These are phyloP conservation scores for Saccharomyces kudriavzevii DNA, from an alignment of 805 yeast species.

Conservation along the genomic window DNA sequence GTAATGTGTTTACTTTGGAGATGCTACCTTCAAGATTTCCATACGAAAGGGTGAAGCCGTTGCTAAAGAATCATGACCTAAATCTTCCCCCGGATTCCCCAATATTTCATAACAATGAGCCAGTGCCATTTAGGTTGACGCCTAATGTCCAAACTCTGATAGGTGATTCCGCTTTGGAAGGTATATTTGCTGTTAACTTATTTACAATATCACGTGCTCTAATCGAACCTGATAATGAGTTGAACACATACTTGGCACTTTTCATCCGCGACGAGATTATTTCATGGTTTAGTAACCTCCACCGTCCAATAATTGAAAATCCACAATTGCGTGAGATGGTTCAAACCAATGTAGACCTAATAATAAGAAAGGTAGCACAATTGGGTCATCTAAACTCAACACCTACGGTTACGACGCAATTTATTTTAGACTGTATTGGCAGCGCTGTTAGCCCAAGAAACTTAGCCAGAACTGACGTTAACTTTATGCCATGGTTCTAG, in stretches of 20 bases:
- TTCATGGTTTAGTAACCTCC: slow-evolving; percentile 87
- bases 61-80: slow-evolving; percentile 30
- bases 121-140: slow-evolving; percentile 92
- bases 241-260: slow-evolving; percentile 84
- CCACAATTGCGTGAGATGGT: slow-evolving; percentile 82
- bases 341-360: slow-evolving; percentile 75
- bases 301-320: slow-evolving; percentile 74
- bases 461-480: slow-evolving; percentile 80
- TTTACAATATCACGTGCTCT: slow-evolving; percentile 82
- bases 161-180: slow-evolving; percentile 92
- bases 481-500: slow-evolving; percentile 91
- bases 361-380: slow-evolving; percentile 69
- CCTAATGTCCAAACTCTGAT: slow-evolving; percentile 91
- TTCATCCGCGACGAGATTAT: slow-evolving; percentile 94
- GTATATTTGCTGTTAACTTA: slow-evolving; percentile 76
- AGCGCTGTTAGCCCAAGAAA: slow-evolving; percentile 94
- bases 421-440: slow-evolving; percentile 80
- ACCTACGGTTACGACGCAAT: slow-evolving; percentile 70
- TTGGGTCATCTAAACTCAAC: slow-evolving; percentile 55
- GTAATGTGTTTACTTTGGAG: slow-evolving; percentile 88
- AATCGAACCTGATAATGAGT: slow-evolving; percentile 84
- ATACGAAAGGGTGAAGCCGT: slow-evolving; percentile 34
- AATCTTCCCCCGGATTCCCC: slow-evolving; percentile 49
- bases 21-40: slow-evolving; percentile 87
- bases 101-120: slow-evolving; percentile 79